Evolutionary conservation across 805 yeast genomes (phyloP), one percentile per base, ranked within the genome.

Genomic region (Osmozyma mogii): DNA sequence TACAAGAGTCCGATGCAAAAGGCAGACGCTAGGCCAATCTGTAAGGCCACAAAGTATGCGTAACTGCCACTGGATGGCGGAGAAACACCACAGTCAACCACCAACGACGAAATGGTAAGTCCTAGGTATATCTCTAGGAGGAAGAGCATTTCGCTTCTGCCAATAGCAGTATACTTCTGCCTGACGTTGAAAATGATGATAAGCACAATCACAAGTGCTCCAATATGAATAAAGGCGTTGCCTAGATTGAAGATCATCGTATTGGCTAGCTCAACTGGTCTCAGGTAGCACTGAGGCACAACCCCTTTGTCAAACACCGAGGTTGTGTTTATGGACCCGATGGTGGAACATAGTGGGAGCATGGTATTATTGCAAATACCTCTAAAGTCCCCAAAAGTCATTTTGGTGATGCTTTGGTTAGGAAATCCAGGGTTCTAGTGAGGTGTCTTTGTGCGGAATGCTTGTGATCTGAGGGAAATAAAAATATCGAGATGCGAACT

Each of bases 91-190:
- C 94, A 78, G 48, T 89, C 95, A 4, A 85, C 94, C 14, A 89
- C 70, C 27, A 89, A 61, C 3, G 88, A 69, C 37, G 78, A 58
- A 10, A 82, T 67, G 5, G 75, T 68, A 39, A 82, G 65, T 1
- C 72, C 62, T 18, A 79, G 60, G 37, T 69, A 66, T 24, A 73
- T 46, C 54, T 79, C 75, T 54, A 77, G 79, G 48, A 83, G 79
- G 41, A 71, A 73, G 31, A 84, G 56, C 77, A 87, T 81, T 50
- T 92, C 98, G 9, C 75, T 66, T 37, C 97, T 68, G 4, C 96
- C 97, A 35, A 92, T 88, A 9, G 97, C 96, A 0, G 98, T 92
- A 51, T 84, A 88, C 61, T 89, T 85, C 35, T 78, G 65, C 50
- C 88, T 68, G 25, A 88, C 75, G 43, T 81, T 78, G 61, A 78